Percentiles rank a stretch among this genome's conserved stretches.
phyloP scores from a whole-genome alignment of 768 basidiomycete genomes.

The Daedaleopsis nitida region DNA sequence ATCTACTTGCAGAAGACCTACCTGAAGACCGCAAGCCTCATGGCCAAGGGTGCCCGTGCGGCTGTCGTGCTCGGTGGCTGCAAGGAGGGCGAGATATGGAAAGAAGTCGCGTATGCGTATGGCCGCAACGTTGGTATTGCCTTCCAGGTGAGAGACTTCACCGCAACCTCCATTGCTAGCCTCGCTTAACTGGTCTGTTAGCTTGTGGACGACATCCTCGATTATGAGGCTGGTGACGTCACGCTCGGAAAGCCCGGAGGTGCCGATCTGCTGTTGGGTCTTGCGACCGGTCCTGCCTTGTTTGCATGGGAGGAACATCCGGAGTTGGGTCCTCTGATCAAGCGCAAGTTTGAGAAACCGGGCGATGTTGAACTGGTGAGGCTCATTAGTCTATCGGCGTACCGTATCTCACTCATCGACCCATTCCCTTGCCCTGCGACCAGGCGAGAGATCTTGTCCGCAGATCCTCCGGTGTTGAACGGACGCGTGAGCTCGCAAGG shows the following conservation, averaged over 20 bases:
- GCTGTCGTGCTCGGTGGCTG: conserved; percentile 88
- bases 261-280: conserved; percentile 59
- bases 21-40: conserved; percentile 86
- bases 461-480: conserved; percentile 71
- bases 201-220: conserved; percentile 95
- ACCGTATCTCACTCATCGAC: neutral
- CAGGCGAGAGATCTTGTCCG: conserved; percentile 72
- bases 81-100: conserved; percentile 74
- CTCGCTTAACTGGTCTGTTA: conserved; percentile 32
- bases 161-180: neutral
- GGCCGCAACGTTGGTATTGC: conserved; percentile 90
- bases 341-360: conserved; percentile 69
- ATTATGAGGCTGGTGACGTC: conserved; percentile 77
- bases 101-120: conserved; percentile 89
- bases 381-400: neutral
- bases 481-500: conserved; percentile 76
- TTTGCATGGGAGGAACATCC: conserved; percentile 88
- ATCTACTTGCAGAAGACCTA: conserved; percentile 91
- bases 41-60: conserved; percentile 85
- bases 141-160: conserved; percentile 70
- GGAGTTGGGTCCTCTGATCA: conserved; percentile 74
- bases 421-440: neutral
- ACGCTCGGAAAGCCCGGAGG: conserved; percentile 88
- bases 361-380: conserved; percentile 84
- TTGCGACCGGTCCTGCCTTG: conserved; percentile 83